A percentile compares a stretch with the other conserved stretches of the same genome.
Conservation (phyloP, 2,329 filamentous ascomycete genomes). For the Penicillium sp. region DNA sequence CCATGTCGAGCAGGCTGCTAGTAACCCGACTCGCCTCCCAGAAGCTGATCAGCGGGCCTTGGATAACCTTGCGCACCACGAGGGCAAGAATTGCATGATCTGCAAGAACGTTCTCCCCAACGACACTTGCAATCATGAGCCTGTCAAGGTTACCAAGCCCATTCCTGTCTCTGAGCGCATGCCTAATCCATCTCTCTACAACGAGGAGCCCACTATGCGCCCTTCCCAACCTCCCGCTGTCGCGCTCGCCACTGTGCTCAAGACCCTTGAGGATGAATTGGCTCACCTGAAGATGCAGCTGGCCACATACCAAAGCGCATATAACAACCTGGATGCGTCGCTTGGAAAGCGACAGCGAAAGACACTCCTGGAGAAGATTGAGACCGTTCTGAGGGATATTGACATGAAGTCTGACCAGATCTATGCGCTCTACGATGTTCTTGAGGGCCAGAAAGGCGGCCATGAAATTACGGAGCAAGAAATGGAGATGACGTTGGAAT, state of each 20-base stretch:
- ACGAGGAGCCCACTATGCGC: slow-evolving; percentile 60
- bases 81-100: slow-evolving; percentile 56
- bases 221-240: slow-evolving; percentile 66
- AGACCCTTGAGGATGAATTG: slow-evolving; percentile 76
- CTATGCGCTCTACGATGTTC: slow-evolving; percentile 78
- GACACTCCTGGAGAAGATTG: slow-evolving; percentile 60
- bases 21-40: slow-evolving; percentile 36
- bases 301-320: slow-evolving; percentile 59
- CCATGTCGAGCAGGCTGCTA: slow-evolving; percentile 28
- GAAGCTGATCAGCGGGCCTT: slow-evolving; percentile 43
- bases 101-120: slow-evolving; percentile 49
- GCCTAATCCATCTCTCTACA: slow-evolving; percentile 43
- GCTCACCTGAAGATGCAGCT: slow-evolving; percentile 71
- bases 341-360: slow-evolving; percentile 65
- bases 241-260: slow-evolving; percentile 80
- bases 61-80: slow-evolving; percentile 48
- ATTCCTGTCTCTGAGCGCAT: slow-evolving; percentile 53
- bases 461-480: slow-evolving; percentile 63
- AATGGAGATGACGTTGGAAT: slow-evolving; percentile 62
- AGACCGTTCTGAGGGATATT: slow-evolving; percentile 61
- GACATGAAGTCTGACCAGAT: slow-evolving; percentile 77
- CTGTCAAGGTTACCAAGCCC: slow-evolving; percentile 49
- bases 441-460: slow-evolving; percentile 73
- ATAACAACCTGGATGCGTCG: slow-evolving; percentile 66
- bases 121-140: slow-evolving; percentile 37